Conservation (phyloP, 495 filamentous ascomycete genomes). For the Parachaetomium inaequale region DNA sequence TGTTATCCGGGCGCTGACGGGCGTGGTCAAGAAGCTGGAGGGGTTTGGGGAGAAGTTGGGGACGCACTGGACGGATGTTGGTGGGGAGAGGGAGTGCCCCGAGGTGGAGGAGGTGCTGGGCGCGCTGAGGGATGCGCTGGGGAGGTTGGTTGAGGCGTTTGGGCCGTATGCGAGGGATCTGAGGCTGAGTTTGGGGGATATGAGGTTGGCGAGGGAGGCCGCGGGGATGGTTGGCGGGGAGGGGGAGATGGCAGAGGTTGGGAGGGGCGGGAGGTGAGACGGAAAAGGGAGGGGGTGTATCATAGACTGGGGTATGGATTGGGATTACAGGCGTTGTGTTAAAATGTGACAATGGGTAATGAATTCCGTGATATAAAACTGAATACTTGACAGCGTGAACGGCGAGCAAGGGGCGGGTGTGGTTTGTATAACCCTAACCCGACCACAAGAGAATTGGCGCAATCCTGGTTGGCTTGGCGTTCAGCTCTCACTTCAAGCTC, state of each 20-base stretch:
- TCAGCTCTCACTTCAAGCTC: not conserved
- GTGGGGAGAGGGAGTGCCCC: constrained; percentile 41
- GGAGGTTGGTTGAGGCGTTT: constrained; percentile 62
- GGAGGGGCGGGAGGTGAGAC: not conserved
- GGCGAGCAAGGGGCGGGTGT: not conserved
- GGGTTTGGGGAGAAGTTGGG: constrained; percentile 55
- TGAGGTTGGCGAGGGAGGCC: constrained; percentile 65
- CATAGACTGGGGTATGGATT: not conserved
- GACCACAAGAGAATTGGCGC: no score
- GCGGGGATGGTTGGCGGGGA: constrained; percentile 34
- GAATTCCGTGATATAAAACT: not conserved
- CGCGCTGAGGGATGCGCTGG: constrained; percentile 57
- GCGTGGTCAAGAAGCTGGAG: constrained; percentile 65
- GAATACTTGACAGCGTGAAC: not conserved
- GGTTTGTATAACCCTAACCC: constrained; percentile 4
- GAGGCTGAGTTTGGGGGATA: constrained; percentile 60
- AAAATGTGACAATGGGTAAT: not conserved
- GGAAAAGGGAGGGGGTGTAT: not conserved
- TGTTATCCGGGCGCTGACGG: constrained; percentile 67
- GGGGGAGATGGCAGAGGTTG: constrained; percentile 9
- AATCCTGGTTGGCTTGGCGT: not conserved
- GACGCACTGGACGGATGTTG: constrained; percentile 80
- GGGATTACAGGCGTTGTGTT: not conserved
- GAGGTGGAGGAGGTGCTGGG: constrained; percentile 62
- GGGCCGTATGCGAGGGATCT: constrained; percentile 64